These are phyloP conservation scores for Populus hybrid DNA, from an alignment of 441 rosid genomes.

Conservation along the genomic window DNA sequence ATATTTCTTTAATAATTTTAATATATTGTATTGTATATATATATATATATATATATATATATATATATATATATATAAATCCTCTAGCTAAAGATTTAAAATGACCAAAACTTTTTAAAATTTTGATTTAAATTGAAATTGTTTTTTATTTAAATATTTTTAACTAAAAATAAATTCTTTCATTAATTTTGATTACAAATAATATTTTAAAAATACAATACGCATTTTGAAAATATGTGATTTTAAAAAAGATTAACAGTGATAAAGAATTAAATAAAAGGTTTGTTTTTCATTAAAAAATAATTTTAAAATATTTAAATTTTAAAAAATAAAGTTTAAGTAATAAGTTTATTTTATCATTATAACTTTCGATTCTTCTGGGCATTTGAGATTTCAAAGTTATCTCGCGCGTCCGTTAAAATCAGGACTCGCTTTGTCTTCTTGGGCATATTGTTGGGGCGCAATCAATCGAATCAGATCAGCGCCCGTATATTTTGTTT, in stretches of 20 bases:
- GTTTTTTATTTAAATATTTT: too few relatives aligned
- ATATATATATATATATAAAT: too few relatives aligned
- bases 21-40: too few relatives aligned
- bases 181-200: too few relatives aligned
- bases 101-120: too few relatives aligned
- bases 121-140: too few relatives aligned
- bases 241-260: too few relatives aligned
- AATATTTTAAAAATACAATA: neutral
- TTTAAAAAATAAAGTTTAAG: too few relatives aligned
- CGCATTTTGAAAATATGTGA: neutral
- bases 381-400: neutral
- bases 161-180: too few relatives aligned
- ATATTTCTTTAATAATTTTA: too few relatives aligned
- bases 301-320: too few relatives aligned
- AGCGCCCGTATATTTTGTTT: neutral
- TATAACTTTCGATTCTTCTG: neutral
- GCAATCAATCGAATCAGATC: neutral
- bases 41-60: too few relatives aligned
- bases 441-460: neutral
- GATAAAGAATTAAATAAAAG: neutral
- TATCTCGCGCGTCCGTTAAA: neutral
- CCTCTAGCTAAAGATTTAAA: neutral
- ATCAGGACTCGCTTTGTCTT: neutral
- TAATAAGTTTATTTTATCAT: neutral
- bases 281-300: neutral